Evolutionary conservation across 148 eudicot species (phyloP), one percentile per base, ranked within the genome.

Genomic region (Hydrangea macrophylla): DNA sequence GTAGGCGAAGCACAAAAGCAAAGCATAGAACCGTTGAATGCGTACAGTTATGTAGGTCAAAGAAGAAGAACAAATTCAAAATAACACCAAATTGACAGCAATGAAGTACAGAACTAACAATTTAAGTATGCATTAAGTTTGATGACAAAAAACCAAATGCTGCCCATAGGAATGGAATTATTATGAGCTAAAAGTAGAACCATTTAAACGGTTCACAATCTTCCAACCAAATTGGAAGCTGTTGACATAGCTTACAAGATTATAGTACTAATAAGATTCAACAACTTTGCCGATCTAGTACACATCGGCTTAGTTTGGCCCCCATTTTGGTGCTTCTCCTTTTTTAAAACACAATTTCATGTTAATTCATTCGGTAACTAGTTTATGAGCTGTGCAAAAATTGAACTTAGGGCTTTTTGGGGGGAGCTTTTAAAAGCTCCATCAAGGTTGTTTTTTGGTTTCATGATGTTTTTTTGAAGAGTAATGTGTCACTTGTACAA

Each of bases 1-100:
- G 23, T 25, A 40, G 58, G 57, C 25, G 48, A 58, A 61, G 35
- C 8, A 70, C 18, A 50, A 67, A 26, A 17, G 8, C 48, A 54
- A 54, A 8, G 24, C 18, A 51, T 20, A 58, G n/a, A 10, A 55
- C 28, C n/a, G 12, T 25, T 25, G 20, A 25, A 25, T 65, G 26
- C 32, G 32, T n/a, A 13, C 31, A 58, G 31, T 58, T 48, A 28
- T 12, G 22, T 15, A 58, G 9, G 11, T 30, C 9, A 15, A 27
- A 56, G 12, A 35, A 56, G 60, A 4, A 27, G 27, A 56, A 56
- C 13, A 42, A 27, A 56, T 11, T 32, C 8, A 32, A 39, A 35
- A 33, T n/a, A 12, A 26, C 32, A 32, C 42, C 13, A 28, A 45
- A 53, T 3, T 7, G 48, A 24, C 2, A 32, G 31, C 70, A 66